Conservation (phyloP, 768 basidiomycete genomes). For the Mycena olivaceomarginata region DNA sequence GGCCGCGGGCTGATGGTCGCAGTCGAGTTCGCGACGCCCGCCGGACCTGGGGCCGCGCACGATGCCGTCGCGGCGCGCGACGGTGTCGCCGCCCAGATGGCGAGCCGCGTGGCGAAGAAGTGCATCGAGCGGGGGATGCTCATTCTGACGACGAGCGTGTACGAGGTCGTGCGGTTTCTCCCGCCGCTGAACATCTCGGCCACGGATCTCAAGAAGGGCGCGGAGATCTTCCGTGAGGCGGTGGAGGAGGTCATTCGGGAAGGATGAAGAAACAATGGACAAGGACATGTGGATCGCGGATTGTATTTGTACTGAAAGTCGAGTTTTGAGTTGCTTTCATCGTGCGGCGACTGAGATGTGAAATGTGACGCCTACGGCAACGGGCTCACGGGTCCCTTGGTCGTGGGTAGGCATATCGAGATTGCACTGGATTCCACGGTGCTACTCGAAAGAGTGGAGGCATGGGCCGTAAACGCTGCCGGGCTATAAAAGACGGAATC, state of each 20-base stretch:
- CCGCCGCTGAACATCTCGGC: slow-evolving; percentile 90
- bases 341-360: too few relatives aligned
- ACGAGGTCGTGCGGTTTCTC: slow-evolving; percentile 94
- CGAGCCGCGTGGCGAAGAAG: slow-evolving; percentile 81
- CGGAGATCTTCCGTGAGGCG: slow-evolving; percentile 79
- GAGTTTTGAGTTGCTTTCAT: too few relatives aligned
- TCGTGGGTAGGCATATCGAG: too few relatives aligned
- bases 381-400: too few relatives aligned
- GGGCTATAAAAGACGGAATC: too few relatives aligned
- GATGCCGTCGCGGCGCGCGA: slow-evolving; percentile 62
- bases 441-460: too few relatives aligned
- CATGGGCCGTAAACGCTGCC: too few relatives aligned
- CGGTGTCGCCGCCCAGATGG: slow-evolving; percentile 67
- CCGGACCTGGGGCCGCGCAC: slow-evolving; percentile 64
- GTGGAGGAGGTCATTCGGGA: slow-evolving; percentile 81
- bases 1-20: slow-evolving; percentile 94
- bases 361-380: too few relatives aligned
- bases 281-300: not conserved
- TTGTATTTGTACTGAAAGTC: not conserved
- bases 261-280: slow-evolving; percentile 50
- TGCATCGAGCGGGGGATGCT: slow-evolving; percentile 93
- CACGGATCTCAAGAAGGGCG: slow-evolving; percentile 84
- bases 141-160: slow-evolving; percentile 92
- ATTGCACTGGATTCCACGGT: too few relatives aligned
- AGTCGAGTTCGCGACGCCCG: slow-evolving; percentile 83